Conservation (phyloP, 495 filamentous ascomycete species). For the Aspergillus panamensis region DNA sequence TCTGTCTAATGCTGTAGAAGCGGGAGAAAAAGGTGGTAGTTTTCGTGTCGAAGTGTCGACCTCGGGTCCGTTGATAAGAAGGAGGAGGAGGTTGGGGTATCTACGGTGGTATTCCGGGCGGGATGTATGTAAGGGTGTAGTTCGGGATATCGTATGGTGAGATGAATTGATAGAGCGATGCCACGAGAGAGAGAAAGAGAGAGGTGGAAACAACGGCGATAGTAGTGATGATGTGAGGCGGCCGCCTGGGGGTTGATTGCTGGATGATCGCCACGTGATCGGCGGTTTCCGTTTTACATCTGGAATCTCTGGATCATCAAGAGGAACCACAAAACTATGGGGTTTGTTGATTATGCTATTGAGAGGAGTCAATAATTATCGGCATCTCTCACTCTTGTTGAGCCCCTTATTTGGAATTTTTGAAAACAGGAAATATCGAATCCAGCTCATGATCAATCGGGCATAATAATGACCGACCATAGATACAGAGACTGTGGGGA, state of each 20-base stretch:
- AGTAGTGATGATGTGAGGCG: not conserved
- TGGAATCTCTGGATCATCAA: not conserved
- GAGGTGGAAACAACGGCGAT: not conserved
- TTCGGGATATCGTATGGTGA: not conserved
- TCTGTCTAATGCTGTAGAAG: not conserved
- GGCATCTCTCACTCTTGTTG: too few relatives aligned
- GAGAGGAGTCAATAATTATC: too few relatives aligned
- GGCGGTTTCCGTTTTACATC: not conserved
- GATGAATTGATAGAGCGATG: not conserved
- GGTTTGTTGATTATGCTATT: too few relatives aligned
- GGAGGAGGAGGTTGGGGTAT: not conserved
- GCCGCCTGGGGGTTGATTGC: not conserved
- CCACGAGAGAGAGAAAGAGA: not conserved
- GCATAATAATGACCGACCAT: too few relatives aligned
- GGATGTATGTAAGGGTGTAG: not conserved
- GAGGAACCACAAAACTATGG: not conserved
- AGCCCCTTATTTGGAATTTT: too few relatives aligned
- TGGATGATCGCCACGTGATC: conserved; percentile 14
- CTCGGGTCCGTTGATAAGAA: not conserved
- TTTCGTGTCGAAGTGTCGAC: not conserved
- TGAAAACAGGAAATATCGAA: too few relatives aligned
- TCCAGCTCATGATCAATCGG: too few relatives aligned
- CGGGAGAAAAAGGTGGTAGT: not conserved
- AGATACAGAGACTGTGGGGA: too few relatives aligned
- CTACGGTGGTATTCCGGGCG: not conserved